Percentiles rank a stretch among this genome's conserved stretches.
phyloP scores from a whole-genome alignment of 805 yeast species.

The Sugiyamaella qingdaonensis region DNA sequence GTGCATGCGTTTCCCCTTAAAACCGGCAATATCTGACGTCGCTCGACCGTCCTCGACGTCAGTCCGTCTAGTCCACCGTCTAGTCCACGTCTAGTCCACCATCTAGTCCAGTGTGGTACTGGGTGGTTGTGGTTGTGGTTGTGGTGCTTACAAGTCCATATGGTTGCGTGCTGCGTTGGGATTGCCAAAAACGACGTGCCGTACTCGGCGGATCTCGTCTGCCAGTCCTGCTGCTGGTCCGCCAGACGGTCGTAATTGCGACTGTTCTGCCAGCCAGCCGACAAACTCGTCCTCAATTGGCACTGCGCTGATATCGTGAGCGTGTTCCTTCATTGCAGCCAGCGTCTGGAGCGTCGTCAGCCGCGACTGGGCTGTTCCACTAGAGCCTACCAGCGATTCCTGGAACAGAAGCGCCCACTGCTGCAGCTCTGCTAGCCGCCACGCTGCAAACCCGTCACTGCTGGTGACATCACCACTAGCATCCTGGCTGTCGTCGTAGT shows the following conservation, averaged over 20 bases:
- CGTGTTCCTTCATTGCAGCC: slow-evolving; percentile 25
- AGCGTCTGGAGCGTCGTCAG: slow-evolving; percentile 9
- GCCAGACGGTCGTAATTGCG: not conserved
- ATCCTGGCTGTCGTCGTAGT: not conserved
- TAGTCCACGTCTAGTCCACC: too few relatives aligned
- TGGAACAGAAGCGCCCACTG: slow-evolving; percentile 10
- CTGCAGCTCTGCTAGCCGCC: slow-evolving; percentile 5
- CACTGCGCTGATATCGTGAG: slow-evolving; percentile 24
- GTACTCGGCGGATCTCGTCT: slow-evolving; percentile 32
- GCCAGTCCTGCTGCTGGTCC: slow-evolving; percentile 3
- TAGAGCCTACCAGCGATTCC: slow-evolving; percentile 1
- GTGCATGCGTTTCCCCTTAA: slow-evolving; percentile 2
- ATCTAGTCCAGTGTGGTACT: too few relatives aligned
- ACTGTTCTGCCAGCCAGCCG: slow-evolving; percentile 57
- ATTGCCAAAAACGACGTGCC: slow-evolving; percentile 76
- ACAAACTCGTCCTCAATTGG: slow-evolving; percentile 45
- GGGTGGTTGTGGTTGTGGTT: too few relatives aligned
- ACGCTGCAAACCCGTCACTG: not conserved
- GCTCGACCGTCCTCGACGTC: too few relatives aligned
- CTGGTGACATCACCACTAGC: not conserved
- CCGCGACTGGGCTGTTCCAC: not conserved
- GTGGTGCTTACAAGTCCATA: not conserved
- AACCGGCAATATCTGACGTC: not conserved
- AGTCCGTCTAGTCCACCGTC: too few relatives aligned
- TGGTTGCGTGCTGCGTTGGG: slow-evolving; percentile 65